Percentiles rank a stretch among this genome's conserved stretches.
Conservation (phyloP, 1,284 basidiomycete species). For the Paramarasmius palmivorus region DNA sequence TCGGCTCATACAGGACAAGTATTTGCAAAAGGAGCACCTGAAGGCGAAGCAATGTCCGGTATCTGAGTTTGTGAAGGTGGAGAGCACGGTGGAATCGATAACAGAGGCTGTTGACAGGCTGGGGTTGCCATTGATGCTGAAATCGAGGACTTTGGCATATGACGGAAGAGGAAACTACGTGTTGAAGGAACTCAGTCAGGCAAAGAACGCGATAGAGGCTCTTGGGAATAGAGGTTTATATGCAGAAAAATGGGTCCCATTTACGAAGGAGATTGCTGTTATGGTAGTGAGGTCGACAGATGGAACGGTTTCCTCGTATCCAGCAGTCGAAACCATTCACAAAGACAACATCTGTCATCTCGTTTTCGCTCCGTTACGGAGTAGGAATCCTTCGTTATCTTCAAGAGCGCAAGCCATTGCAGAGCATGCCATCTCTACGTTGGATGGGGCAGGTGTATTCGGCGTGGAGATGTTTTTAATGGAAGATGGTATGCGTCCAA, state of each 20-base stretch:
- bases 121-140: constrained; percentile 94
- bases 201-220: constrained; percentile 63
- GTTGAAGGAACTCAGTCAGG: constrained; percentile 58
- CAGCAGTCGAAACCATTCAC: constrained; percentile 95
- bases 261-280: constrained; percentile 90
- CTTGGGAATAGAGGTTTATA: constrained; percentile 78
- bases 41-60: constrained; percentile 63
- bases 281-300: constrained; percentile 89
- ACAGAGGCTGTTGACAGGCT: constrained; percentile 53
- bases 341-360: constrained; percentile 94
- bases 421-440: constrained; percentile 78
- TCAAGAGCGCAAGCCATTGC: constrained; percentile 74
- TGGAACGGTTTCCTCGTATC: constrained; percentile 85
- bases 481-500: constrained; percentile 60
- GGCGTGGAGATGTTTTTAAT: constrained; percentile 99
- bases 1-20: constrained; percentile 94
- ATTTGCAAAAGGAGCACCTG: constrained; percentile 85
- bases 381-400: constrained; percentile 57
- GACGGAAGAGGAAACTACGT: constrained; percentile 95
- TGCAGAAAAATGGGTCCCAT: constrained; percentile 93
- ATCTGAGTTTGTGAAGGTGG: constrained; percentile 70
- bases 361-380: constrained; percentile 84
- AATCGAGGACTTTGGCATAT: constrained; percentile 92
- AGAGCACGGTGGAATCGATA: constrained; percentile 59
- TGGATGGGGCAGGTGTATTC: constrained; percentile 93